These are phyloP conservation scores for Silene noctiflora DNA, from an alignment of 179 eudicot species.

Conservation along the genomic window DNA sequence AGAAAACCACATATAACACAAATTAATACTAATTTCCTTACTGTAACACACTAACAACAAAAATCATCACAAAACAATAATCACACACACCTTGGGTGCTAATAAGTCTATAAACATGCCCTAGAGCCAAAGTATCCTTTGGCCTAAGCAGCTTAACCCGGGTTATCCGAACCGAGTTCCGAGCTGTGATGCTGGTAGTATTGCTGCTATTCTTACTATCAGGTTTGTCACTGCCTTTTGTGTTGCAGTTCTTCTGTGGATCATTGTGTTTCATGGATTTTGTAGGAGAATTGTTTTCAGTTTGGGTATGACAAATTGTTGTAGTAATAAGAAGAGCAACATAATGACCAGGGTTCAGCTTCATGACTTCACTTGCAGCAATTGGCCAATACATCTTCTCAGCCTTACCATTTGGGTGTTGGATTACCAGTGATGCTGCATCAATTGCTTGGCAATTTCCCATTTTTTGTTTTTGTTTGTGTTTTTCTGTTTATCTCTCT, in stretches of 20 bases:
- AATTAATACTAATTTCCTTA: not conserved
- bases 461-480: constrained; percentile 39
- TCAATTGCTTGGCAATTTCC: constrained; percentile 98
- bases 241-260: constrained; percentile 12
- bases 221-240: constrained; percentile 10
- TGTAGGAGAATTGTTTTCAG: constrained; percentile 16
- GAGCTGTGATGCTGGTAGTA: not conserved
- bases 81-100: constrained; percentile 60
- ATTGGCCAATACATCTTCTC: constrained; percentile 64
- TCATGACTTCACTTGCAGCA: constrained; percentile 76
- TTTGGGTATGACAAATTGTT: constrained; percentile 37
- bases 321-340: constrained; percentile 96
- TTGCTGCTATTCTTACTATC: constrained; percentile 17
- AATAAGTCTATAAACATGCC: constrained; percentile 89
- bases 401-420: constrained; percentile 70
- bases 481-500: not conserved
- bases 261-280: not conserved
- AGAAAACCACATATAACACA: constrained; percentile 8
- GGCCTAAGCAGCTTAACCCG: constrained; percentile 83
- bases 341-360: constrained; percentile 79
- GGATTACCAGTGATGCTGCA: constrained; percentile 77
- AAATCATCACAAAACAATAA: not conserved
- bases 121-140: constrained; percentile 67
- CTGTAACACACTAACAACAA: not conserved
- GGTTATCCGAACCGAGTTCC: constrained; percentile 55